Conservation (phyloP, 768 basidiomycete genomes). For the Tulasnella sp. region DNA sequence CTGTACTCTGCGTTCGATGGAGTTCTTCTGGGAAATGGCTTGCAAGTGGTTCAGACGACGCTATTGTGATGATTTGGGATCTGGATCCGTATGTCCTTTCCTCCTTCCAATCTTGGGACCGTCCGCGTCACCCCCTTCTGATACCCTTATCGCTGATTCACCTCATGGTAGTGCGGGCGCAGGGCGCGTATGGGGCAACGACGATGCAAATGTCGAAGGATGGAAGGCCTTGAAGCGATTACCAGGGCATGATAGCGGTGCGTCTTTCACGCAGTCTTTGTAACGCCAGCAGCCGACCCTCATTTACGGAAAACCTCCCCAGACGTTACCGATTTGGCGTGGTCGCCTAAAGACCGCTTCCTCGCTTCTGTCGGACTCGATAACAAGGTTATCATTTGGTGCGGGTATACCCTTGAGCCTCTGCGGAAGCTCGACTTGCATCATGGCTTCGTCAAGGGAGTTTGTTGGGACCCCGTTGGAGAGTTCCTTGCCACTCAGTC, state of each 20-base stretch:
- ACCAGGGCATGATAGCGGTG: slow-evolving; percentile 91
- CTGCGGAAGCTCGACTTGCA: slow-evolving; percentile 78
- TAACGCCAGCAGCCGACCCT: neutral
- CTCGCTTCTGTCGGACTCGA: slow-evolving; percentile 92
- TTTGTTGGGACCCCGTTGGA: slow-evolving; percentile 98
- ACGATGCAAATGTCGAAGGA: slow-evolving; percentile 92
- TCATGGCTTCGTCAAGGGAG: slow-evolving; percentile 95
- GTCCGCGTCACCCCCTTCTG: neutral
- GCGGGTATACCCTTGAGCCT: slow-evolving; percentile 82
- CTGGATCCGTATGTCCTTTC: slow-evolving; percentile 76
- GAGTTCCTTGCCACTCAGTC: slow-evolving; percentile 97
- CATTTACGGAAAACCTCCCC: neutral
- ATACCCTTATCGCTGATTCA: neutral
- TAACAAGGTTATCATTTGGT: slow-evolving; percentile 87
- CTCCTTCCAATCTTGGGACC: neutral
- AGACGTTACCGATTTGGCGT: slow-evolving; percentile 95
- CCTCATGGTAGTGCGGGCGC: slow-evolving; percentile 49
- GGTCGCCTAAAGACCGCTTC: slow-evolving; percentile 88
- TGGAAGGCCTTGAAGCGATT: slow-evolving; percentile 93
- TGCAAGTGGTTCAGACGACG: slow-evolving; percentile 94
- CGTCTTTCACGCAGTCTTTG: slow-evolving; percentile 25
- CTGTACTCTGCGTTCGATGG: slow-evolving; percentile 88
- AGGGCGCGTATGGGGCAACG: slow-evolving; percentile 88
- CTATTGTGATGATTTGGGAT: slow-evolving; percentile 95
- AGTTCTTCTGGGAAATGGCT: slow-evolving; percentile 88